Conservation (phyloP, 2,329 filamentous ascomycete species). For the Penicillium sp. region DNA sequence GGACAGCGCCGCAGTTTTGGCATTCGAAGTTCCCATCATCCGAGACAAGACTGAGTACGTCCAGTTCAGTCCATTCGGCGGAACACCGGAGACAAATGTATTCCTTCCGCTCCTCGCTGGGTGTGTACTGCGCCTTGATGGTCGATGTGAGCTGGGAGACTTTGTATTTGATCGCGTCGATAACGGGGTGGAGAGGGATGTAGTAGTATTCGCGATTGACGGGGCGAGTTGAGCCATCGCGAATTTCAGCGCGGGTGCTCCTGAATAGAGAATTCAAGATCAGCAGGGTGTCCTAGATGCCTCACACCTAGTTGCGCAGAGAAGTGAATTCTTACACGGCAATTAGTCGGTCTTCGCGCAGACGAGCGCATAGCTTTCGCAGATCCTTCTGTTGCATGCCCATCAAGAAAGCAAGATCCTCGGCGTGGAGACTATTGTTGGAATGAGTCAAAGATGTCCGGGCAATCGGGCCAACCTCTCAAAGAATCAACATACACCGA, state of each 20-base stretch:
- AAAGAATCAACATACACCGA: slow-evolving; percentile 59
- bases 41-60: slow-evolving; percentile 77
- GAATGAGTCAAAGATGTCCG: slow-evolving; percentile 17
- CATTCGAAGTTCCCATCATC: slow-evolving; percentile 73
- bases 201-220: slow-evolving; percentile 94
- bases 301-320: no score
- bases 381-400: slow-evolving; percentile 90
- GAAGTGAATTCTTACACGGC: slow-evolving; percentile 65
- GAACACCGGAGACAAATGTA: slow-evolving; percentile 82
- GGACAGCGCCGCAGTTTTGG: slow-evolving; percentile 68
- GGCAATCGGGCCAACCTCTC: neutral
- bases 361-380: slow-evolving; percentile 82
- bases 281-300: neutral
- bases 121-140: slow-evolving; percentile 81
- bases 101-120: slow-evolving; percentile 86
- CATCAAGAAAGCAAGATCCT: slow-evolving; percentile 85
- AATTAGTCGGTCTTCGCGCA: slow-evolving; percentile 85
- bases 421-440: slow-evolving; percentile 70
- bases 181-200: slow-evolving; percentile 90
- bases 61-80: slow-evolving; percentile 85
- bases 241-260: slow-evolving; percentile 74
- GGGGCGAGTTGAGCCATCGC: slow-evolving; percentile 79
- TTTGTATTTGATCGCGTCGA: slow-evolving; percentile 95
- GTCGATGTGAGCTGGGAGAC: slow-evolving; percentile 86
- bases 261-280: slow-evolving; percentile 42